A percentile compares a stretch with the other conserved stretches of the same genome.
These are phyloP conservation scores for Kregervanrija pseudodelftensis DNA, from an alignment of 805 yeast species.

Conservation along the genomic window DNA sequence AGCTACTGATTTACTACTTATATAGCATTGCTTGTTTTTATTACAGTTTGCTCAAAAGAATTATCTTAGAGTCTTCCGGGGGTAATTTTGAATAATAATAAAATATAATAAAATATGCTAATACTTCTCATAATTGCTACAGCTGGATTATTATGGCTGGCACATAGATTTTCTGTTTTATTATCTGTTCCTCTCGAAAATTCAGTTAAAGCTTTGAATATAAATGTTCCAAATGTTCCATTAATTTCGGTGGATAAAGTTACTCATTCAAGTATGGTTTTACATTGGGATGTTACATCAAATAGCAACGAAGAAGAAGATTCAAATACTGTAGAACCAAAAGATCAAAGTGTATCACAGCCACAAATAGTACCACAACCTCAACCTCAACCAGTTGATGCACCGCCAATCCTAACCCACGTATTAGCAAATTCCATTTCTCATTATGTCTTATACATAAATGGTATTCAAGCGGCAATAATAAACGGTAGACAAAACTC, in stretches of 20 bases:
- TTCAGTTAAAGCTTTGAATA: slow-evolving; percentile 38
- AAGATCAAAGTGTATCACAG: background rate
- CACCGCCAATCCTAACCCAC: slow-evolving; percentile 18
- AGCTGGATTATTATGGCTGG: slow-evolving; percentile 24
- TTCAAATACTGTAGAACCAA: background rate
- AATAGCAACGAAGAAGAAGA: background rate
- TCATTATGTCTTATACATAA: slow-evolving; percentile 31
- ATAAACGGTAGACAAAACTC: slow-evolving; percentile 31
- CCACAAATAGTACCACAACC: background rate
- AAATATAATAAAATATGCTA: slow-evolving; percentile 9
- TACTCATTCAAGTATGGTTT: slow-evolving; percentile 34
- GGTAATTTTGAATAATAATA: background rate
- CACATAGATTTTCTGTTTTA: slow-evolving; percentile 21
- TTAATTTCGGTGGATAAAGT: slow-evolving; percentile 48
- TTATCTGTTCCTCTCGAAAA: slow-evolving; percentile 38
- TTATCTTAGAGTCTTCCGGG: no score
- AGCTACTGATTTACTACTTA: no score
- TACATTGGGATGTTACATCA: slow-evolving; percentile 45
- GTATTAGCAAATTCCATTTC: slow-evolving; percentile 23
- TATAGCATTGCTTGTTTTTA: background rate
- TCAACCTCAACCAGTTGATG: background rate
- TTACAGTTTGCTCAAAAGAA: background rate
- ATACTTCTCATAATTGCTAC: slow-evolving; percentile 16
- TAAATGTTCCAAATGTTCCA: slow-evolving; percentile 52
- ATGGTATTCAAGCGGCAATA: slow-evolving; percentile 30